Evolutionary conservation across 1,284 basidiomycete genomes (phyloP), one percentile per base, ranked within the genome.

Genomic region (Sphaerobolus stellatus): DNA sequence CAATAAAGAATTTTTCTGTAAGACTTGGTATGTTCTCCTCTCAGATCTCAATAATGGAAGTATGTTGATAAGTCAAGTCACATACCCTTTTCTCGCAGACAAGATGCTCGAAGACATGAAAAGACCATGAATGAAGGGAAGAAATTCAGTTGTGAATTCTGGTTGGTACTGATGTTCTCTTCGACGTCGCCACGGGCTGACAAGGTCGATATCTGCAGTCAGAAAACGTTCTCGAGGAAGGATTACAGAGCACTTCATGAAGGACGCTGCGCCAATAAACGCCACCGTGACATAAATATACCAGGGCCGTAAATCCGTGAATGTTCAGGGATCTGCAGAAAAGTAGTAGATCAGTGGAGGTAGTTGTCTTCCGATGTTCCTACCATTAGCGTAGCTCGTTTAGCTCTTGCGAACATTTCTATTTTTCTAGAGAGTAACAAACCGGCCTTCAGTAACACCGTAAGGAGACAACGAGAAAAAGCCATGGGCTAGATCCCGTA

Each of bases 101-200:
- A 48, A 28, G 45, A 48, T 29, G 45, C 45, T 31, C 18, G 20
- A 27, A 22, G 45, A 16, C 45, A 48, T 20, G 45, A 20, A 18
- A 48, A 31, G 20, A 48, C 45, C 13, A 48, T 48, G 45, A 48
- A 48, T 29, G 45, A 22, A 18, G 45, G 45, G 9, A 48, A 48
- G 18, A 48, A 48, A 27, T 48, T 27, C 16, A 28, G 30, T 27
- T 48, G 45, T 31, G 45, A 22, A 11, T 18, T 48, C 14, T 48
- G 45, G 45, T 48, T 20, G 14, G 25, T 48, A 13, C 14, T 48
- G 13, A 18, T 48, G 25, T 29, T 20, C 20, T 48, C 14, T 29
- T 27, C 13, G 9, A 18, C 45, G 18, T 29, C 18, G 3, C 18
- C 29, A 48, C 20, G 16, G 11, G 24, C 20, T 16, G 9, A 31